Conservation (phyloP, 257 asterid genomes). For the Capsicum pubescens region DNA sequence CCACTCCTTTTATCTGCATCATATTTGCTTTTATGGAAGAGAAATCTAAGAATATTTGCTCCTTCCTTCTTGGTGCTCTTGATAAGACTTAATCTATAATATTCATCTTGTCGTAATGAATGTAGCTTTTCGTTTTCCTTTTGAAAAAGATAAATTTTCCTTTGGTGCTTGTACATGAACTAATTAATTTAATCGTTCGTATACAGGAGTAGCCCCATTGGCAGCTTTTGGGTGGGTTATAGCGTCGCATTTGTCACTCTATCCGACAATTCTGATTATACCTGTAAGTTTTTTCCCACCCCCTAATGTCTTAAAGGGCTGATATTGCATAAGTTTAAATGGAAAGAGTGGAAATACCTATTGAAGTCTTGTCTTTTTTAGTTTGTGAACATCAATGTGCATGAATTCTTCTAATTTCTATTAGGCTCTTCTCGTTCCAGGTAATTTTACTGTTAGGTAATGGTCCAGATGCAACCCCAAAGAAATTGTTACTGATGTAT, state of each 20-base stretch:
- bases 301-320: slow-evolving; percentile 28
- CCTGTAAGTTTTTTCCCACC: slow-evolving; percentile 65
- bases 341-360: background rate
- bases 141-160: background rate
- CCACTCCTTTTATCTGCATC: background rate
- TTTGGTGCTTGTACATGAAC: slow-evolving; percentile 25
- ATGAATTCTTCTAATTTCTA: background rate
- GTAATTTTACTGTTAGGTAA: slow-evolving; percentile 72
- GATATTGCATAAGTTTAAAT: background rate
- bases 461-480: slow-evolving; percentile 89
- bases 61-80: slow-evolving; percentile 20
- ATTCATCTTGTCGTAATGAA: background rate
- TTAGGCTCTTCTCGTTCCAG: slow-evolving; percentile 47
- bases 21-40: background rate
- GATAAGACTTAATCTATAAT: background rate
- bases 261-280: slow-evolving; percentile 71
- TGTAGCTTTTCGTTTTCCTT: background rate
- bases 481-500: slow-evolving; percentile 59
- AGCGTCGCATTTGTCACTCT: slow-evolving; percentile 90
- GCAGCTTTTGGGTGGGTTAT: slow-evolving; percentile 98
- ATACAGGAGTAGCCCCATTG: slow-evolving; percentile 75
- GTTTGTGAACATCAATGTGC: background rate
- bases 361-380: background rate
- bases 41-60: background rate
- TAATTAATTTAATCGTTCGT: slow-evolving; percentile 35